These are phyloP conservation scores for Erythrobasidium hasegawianum DNA, from an alignment of 1,284 basidiomycete genomes.

Conservation along the genomic window DNA sequence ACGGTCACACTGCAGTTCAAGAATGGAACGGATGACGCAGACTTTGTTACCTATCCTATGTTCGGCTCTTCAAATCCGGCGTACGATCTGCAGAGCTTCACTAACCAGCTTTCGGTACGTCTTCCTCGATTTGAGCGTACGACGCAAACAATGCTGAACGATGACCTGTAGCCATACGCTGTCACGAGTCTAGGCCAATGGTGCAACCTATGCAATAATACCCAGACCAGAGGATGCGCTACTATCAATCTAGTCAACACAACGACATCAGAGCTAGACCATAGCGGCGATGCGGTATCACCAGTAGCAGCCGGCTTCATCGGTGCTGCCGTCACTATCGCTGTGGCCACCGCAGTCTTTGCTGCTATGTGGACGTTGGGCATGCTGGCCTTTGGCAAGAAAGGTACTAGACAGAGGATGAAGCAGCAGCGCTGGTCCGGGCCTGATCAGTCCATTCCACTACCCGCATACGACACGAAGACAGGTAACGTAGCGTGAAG, in stretches of 20 bases:
- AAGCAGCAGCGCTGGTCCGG: neutral
- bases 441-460: neutral
- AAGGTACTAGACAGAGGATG: constrained; percentile 2
- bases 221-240: constrained; percentile 15
- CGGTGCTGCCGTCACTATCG: constrained; percentile 30
- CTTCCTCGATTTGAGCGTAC: no score
- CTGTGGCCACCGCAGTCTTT: constrained; percentile 11
- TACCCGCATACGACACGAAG: constrained; percentile 23
- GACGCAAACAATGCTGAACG: neutral
- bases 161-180: constrained; percentile 41
- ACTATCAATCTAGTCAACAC: constrained; percentile 18
- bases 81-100: constrained; percentile 71
- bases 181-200: constrained; percentile 50
- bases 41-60: constrained; percentile 41
- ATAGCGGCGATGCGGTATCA: constrained; percentile 7
- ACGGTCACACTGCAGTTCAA: constrained; percentile 72
- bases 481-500: neutral
- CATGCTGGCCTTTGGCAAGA: constrained; percentile 16
- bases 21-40: constrained; percentile 63
- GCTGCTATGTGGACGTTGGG: constrained; percentile 22
- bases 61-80: constrained; percentile 54
- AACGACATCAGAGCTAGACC: constrained; percentile 5
- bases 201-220: constrained; percentile 49
- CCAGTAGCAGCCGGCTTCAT: constrained; percentile 35
- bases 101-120: constrained; percentile 61